Evolutionary conservation across 768 basidiomycete genomes (phyloP).

Genomic region (Tylopilus intermedius): DNA sequence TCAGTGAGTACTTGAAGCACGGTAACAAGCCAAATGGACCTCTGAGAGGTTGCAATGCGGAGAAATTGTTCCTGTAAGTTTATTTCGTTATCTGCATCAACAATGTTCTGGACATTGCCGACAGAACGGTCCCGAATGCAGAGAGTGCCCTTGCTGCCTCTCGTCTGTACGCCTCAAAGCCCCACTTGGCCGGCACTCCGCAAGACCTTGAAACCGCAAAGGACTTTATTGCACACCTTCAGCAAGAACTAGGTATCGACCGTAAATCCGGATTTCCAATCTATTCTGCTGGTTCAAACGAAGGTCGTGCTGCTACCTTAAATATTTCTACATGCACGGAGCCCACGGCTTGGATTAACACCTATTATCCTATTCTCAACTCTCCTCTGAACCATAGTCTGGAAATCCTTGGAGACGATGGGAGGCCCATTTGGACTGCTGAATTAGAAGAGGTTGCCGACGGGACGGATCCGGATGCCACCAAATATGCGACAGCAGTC

Average conservation of each 20-base stretch:
- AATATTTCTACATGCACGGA: slow-evolving; percentile 36
- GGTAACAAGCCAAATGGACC: slow-evolving; percentile 14
- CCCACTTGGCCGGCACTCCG: slow-evolving; percentile 58
- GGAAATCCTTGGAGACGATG: slow-evolving; percentile 50
- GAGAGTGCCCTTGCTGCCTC: slow-evolving; percentile 47
- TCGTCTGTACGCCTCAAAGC: slow-evolving; percentile 46
- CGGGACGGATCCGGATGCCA: slow-evolving; percentile 59
- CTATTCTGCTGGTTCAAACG: slow-evolving; percentile 32
- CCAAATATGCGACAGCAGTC: slow-evolving; percentile 49
- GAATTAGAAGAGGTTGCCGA: slow-evolving; percentile 65
- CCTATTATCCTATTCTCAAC: slow-evolving; percentile 74
- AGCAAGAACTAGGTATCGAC: slow-evolving; percentile 43
- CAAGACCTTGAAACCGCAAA: slow-evolving; percentile 55
- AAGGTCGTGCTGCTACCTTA: slow-evolving; percentile 51
- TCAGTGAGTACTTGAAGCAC: slow-evolving; percentile 16
- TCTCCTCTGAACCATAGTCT: slow-evolving; percentile 54
- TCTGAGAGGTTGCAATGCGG: slow-evolving; percentile 35
- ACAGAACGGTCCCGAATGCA: slow-evolving; percentile 48
- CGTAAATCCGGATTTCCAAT: slow-evolving; percentile 35
- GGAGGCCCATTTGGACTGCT: slow-evolving; percentile 51
- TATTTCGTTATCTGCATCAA: neutral
- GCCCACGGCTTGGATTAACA: slow-evolving; percentile 58
- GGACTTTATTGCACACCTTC: slow-evolving; percentile 49
- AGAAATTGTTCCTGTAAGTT: slow-evolving; percentile 43
- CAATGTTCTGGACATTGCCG: neutral